These are phyloP conservation scores for Cutaneotrichosporon sp. DNA, from an alignment of 1,284 basidiomycete genomes.

Conservation along the genomic window DNA sequence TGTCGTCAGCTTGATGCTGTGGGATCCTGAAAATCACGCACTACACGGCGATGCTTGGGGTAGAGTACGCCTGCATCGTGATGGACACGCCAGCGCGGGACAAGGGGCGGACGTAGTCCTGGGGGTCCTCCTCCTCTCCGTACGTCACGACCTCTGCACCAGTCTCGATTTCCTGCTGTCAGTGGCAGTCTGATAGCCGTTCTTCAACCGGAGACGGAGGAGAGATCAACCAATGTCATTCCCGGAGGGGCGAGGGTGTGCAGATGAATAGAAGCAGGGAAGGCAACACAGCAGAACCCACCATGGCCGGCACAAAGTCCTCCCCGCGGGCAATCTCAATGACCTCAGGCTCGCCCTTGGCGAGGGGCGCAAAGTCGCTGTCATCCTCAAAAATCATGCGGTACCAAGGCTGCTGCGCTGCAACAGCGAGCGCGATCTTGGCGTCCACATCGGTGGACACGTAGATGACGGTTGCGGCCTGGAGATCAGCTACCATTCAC, in stretches of 20 bases:
- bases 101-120: constrained; percentile 52
- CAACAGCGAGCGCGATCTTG: constrained; percentile 29
- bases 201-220: no score
- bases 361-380: constrained; percentile 52
- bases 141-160: constrained; percentile 46
- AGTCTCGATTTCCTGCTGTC: constrained; percentile 43
- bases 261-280: background rate
- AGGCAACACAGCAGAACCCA: constrained; percentile 24
- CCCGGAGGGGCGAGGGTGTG: background rate
- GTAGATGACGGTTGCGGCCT: constrained; percentile 47
- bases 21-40: constrained; percentile 25
- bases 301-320: constrained; percentile 52
- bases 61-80: constrained; percentile 45
- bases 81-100: constrained; percentile 49
- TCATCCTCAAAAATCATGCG: constrained; percentile 52
- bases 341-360: constrained; percentile 36
- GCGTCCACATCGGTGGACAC: constrained; percentile 50
- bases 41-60: constrained; percentile 52
- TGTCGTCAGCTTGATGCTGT: constrained; percentile 19
- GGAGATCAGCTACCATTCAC: constrained; percentile 7
- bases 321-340: constrained; percentile 51
- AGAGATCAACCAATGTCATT: background rate
- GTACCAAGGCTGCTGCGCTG: constrained; percentile 48
- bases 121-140: constrained; percentile 46
- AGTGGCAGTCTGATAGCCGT: constrained; percentile 4